Evolutionary conservation across 192 early-diverging fungal genomes (phyloP), one percentile per base, ranked within the genome.

Genomic region (Entomortierella beljakovae): DNA sequence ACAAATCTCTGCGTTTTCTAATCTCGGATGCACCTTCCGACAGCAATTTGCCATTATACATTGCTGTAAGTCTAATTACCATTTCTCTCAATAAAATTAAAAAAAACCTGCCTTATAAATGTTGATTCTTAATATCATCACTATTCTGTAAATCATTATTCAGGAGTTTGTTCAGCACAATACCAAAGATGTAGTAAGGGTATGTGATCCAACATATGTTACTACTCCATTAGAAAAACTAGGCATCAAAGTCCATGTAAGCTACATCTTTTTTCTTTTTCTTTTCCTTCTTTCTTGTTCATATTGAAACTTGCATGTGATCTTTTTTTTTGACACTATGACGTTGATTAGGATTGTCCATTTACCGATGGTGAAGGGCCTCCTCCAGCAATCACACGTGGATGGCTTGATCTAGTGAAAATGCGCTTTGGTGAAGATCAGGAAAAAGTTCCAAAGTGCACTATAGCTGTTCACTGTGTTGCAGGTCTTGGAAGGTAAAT

Each of bases 171-270:
- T 85, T 53, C 81, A 81, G 43, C 87, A 88, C 49, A 72, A 84
- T 40, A 90, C 91, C 3, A 91, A 85, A 18, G 92, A 95, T 53
- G 91, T 95, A 15, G 92, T 95, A 18, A 86, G 94, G n/a, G 92
- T 91, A 1, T 94, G 94, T 67, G 93, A 95, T 54, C 92, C 94
- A 6, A 94, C 94, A n/a, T 95, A 95, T 77, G 68, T 84, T 25
- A 87, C 80, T 11, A 82, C 79, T 11, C 71, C 82, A 7, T 57
- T 94, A 35, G 80, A 71, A 10, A 71, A 77, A 33, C 74, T 86
- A 28, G 89, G 88, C 31, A 92, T 95, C 64, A 64, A 85, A 63
- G 89, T 94, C 8, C 88, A 92, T 82, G 88, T 87, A 76, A 61
- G 65, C 80, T 23, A 66, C 54, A 40, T 10, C 11, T 28, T 13